These are phyloP conservation scores for Volvariella volvacea DNA, from an alignment of 1,284 basidiomycete genomes.

Conservation along the genomic window DNA sequence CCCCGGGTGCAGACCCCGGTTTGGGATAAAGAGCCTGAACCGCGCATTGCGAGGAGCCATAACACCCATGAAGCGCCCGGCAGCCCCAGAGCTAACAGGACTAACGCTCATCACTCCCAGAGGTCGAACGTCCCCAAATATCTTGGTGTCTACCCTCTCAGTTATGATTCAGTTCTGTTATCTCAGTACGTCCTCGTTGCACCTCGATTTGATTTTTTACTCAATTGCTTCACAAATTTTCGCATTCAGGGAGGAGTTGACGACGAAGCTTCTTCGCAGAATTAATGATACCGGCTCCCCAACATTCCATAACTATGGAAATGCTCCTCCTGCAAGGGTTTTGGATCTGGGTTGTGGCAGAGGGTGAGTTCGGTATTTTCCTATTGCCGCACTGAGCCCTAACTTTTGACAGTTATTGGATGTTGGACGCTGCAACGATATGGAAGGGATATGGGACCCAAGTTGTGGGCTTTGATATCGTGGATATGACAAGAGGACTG, in stretches of 20 bases:
- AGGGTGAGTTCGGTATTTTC: slow-evolving; percentile 53
- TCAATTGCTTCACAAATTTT: slow-evolving; percentile 4
- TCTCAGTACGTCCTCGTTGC: slow-evolving; percentile 43
- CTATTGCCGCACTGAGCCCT: slow-evolving; percentile 42
- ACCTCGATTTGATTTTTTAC: slow-evolving; percentile 3
- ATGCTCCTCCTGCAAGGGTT: slow-evolving; percentile 39
- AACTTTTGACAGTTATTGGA: slow-evolving; percentile 38
- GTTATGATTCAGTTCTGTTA: slow-evolving; percentile 44
- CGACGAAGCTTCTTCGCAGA: slow-evolving; percentile 43
- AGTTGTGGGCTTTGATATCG: slow-evolving; percentile 59
- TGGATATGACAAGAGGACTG: slow-evolving; percentile 37
- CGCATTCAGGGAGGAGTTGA: slow-evolving; percentile 46
- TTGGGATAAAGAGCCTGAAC: too few species aligned
- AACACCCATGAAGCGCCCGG: too few species aligned
- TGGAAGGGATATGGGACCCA: slow-evolving; percentile 45
- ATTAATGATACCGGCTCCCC: slow-evolving; percentile 43
- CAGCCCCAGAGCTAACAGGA: too few species aligned
- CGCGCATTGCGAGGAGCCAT: too few species aligned
- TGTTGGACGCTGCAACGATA: slow-evolving; percentile 46
- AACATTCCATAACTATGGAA: slow-evolving; percentile 51
- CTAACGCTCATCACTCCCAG: too few species aligned
- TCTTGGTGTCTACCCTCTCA: slow-evolving; percentile 15
- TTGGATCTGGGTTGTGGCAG: slow-evolving; percentile 69
- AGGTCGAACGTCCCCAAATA: slow-evolving; percentile 4
- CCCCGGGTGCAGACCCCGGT: too few species aligned